Conservation (phyloP, 768 basidiomycete species). For the Suillus hirtellus region DNA sequence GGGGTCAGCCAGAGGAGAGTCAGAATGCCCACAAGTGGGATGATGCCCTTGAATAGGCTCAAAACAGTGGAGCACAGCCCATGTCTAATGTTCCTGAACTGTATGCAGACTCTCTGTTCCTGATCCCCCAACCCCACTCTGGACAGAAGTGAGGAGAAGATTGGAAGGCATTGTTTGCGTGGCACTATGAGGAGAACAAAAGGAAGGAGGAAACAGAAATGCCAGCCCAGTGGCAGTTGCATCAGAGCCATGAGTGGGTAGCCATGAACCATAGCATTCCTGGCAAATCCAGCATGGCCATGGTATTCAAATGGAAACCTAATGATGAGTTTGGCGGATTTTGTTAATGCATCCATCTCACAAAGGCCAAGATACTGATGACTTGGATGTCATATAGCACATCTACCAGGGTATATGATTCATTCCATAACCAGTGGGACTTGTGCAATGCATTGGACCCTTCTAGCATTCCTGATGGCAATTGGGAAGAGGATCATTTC, state of each 20-base stretch:
- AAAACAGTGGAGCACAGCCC: neutral
- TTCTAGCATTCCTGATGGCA: neutral
- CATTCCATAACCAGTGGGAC: conserved; percentile 1
- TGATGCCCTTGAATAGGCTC: neutral
- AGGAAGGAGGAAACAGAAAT: neutral
- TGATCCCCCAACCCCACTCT: neutral
- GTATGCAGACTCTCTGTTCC: neutral
- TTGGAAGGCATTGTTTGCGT: neutral
- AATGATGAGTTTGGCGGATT: conserved; percentile 1
- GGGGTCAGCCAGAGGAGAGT: neutral
- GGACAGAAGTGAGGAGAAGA: neutral
- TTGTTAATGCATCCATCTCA: neutral
- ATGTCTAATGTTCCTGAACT: neutral
- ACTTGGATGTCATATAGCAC: neutral
- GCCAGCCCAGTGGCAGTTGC: neutral
- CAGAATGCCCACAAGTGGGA: neutral
- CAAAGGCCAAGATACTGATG: neutral
- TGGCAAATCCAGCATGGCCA: neutral
- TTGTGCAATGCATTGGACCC: neutral
- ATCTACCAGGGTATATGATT: conserved; percentile 1
- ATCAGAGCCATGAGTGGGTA: neutral
- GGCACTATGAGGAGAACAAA: neutral
- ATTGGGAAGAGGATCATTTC: conserved; percentile 1
- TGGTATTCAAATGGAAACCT: neutral
- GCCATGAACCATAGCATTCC: neutral